Conservation (phyloP, 140 eudicot genomes). For the Flaveria floridana region DNA sequence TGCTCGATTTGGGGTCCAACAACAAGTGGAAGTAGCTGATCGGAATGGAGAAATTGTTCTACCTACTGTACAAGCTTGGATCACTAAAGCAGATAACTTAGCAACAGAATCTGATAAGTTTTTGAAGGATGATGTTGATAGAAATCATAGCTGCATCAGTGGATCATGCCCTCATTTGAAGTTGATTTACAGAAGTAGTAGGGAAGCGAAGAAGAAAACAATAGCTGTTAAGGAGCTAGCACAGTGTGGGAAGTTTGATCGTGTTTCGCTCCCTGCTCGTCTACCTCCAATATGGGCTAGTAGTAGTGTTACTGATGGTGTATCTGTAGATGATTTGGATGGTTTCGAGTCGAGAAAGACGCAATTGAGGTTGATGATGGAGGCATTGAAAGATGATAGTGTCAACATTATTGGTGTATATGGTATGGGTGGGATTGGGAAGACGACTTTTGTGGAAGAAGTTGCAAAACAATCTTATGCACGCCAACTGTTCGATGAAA, state of each 20-base stretch:
- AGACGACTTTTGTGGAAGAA: slow-evolving; percentile 47
- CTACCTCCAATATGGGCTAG: slow-evolving; percentile 38
- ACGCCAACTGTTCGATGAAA: slow-evolving; percentile 41
- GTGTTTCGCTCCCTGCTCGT: slow-evolving; percentile 37
- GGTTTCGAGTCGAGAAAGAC: slow-evolving; percentile 44
- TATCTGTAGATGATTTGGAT: slow-evolving; percentile 30
- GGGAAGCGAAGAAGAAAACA: slow-evolving; percentile 42
- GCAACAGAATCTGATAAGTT: slow-evolving; percentile 31
- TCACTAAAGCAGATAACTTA: slow-evolving; percentile 23
- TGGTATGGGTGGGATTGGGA: slow-evolving; percentile 57
- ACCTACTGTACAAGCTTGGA: slow-evolving; percentile 40
- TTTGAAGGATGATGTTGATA: slow-evolving; percentile 27
- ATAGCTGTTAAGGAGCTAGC: slow-evolving; percentile 31
- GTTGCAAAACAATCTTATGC: slow-evolving; percentile 36
- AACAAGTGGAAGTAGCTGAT: slow-evolving; percentile 31
- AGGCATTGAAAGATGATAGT: slow-evolving; percentile 44
- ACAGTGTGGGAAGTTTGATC: slow-evolving; percentile 32
- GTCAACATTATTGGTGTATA: slow-evolving; percentile 42
- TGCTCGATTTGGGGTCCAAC: slow-evolving; percentile 25
- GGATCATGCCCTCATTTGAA: slow-evolving; percentile 35
- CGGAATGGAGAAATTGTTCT: slow-evolving; percentile 40
- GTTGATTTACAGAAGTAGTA: slow-evolving; percentile 32
- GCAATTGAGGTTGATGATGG: slow-evolving; percentile 34
- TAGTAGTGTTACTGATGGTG: slow-evolving; percentile 11
- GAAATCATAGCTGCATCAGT: slow-evolving; percentile 31